Conservation (phyloP, 495 filamentous ascomycete genomes). For the Hyaloscypha hepaticicola region DNA sequence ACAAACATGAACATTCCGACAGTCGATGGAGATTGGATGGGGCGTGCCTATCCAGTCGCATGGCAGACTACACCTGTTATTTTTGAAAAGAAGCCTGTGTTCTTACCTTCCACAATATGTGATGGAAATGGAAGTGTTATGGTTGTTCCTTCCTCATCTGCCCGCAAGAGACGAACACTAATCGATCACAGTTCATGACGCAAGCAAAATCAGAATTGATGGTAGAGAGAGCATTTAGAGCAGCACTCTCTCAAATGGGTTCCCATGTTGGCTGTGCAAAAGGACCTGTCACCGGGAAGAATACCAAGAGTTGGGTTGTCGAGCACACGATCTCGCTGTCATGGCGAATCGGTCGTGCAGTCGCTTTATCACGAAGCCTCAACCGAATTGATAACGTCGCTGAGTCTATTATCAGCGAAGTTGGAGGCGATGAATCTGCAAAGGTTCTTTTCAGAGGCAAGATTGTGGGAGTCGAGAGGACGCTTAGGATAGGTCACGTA, state of each 20-base stretch:
- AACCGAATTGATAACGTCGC: conserved; percentile 51
- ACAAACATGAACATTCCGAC: conserved; percentile 49
- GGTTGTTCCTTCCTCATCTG: conserved; percentile 1
- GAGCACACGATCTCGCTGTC: conserved; percentile 49
- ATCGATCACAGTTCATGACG: conserved; percentile 36
- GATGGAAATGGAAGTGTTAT: conserved; percentile 54
- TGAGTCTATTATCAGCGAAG: conserved; percentile 56
- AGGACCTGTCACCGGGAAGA: conserved; percentile 40
- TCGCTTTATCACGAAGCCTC: conserved; percentile 45
- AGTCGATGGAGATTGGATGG: conserved; percentile 59
- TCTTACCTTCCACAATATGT: conserved; percentile 46
- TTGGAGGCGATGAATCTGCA: conserved; percentile 50
- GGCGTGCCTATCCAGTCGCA: conserved; percentile 53
- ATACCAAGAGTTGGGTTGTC: conserved; percentile 50
- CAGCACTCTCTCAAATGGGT: conserved; percentile 47
- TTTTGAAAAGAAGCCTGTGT: conserved; percentile 46
- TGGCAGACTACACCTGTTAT: conserved; percentile 58
- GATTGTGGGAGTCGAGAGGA: conserved; percentile 56
- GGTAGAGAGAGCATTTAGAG: conserved; percentile 42
- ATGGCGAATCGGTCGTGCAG: conserved; percentile 55
- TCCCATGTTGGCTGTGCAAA: conserved; percentile 48
- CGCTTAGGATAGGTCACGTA: conserved; percentile 52
- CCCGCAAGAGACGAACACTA: background rate
- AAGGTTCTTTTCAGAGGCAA: conserved; percentile 61
- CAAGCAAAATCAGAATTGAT: conserved; percentile 39